phyloP scores from a whole-genome alignment of 371 early-diverging fungal species.

The Furculomyces boomerangus region DNA sequence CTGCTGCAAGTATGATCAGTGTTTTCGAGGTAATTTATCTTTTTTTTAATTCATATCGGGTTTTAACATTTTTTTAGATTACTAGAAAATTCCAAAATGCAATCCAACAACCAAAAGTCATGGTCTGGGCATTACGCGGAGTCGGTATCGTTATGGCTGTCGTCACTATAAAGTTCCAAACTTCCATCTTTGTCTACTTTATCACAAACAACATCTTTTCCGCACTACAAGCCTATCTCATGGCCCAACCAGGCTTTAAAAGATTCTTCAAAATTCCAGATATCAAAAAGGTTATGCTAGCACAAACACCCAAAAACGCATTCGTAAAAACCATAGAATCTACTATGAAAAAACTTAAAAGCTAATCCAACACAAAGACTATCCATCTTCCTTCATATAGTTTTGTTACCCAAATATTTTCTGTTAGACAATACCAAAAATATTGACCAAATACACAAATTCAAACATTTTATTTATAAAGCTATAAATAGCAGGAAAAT shows the following conservation, averaged over 20 bases:
- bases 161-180: conserved; percentile 53
- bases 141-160: conserved; percentile 40
- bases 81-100: conserved; percentile 11
- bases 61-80: conserved; percentile 59
- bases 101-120: conserved; percentile 18
- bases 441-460: too few relatives aligned
- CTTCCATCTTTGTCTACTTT: conserved; percentile 78
- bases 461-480: too few relatives aligned
- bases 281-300: conserved; percentile 8
- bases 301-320: conserved; percentile 1
- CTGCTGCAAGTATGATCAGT: conserved; percentile 49
- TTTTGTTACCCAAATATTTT: too few relatives aligned
- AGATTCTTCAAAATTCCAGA: conserved; percentile 15
- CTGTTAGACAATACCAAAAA: too few relatives aligned
- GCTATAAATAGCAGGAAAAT: too few relatives aligned
- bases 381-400: neutral
- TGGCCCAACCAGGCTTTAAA: conserved; percentile 40
- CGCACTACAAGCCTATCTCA: conserved; percentile 40
- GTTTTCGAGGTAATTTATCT: conserved; percentile 68
- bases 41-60: conserved; percentile 41
- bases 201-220: conserved; percentile 55
- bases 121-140: conserved; percentile 51
- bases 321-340: conserved; percentile 2
- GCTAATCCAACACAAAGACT: neutral
- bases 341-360: neutral